These are phyloP conservation scores for Pseudogymnoascus sp. DNA, from an alignment of 2,329 filamentous ascomycete genomes.

Conservation along the genomic window DNA sequence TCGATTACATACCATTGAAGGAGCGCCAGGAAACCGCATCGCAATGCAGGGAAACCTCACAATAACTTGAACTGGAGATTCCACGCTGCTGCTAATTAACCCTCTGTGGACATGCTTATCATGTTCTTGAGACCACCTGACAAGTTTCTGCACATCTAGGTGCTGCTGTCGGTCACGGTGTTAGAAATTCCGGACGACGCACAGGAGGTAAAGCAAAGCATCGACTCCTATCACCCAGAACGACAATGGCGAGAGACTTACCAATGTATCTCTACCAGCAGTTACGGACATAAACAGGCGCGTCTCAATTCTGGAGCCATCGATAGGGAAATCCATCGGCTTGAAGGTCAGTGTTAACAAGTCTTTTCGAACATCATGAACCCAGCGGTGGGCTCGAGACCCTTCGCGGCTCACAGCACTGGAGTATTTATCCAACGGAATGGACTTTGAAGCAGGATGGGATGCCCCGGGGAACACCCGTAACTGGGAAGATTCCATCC, in stretches of 20 bases:
- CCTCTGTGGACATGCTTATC: constrained; percentile 10
- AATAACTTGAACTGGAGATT: constrained; percentile 28
- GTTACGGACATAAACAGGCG: constrained; percentile 31
- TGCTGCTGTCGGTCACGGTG: constrained; percentile 20
- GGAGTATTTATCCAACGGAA: constrained; percentile 28
- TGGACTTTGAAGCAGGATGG: constrained; percentile 15
- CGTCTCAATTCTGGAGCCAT: constrained; percentile 17
- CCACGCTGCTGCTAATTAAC: constrained; percentile 10
- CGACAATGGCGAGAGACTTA: constrained; percentile 24
- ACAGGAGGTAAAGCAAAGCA: background rate
- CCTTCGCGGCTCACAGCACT: constrained; percentile 20
- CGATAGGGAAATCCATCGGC: constrained; percentile 17
- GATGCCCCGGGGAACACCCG: background rate
- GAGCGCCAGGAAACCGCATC: constrained; percentile 28
- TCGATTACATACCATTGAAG: constrained; percentile 19
- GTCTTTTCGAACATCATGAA: constrained; percentile 22
- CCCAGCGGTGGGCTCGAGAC: constrained; percentile 23
- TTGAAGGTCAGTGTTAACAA: constrained; percentile 25
- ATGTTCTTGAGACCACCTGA: constrained; percentile 16
- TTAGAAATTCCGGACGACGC: background rate
- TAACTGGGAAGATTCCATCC: background rate
- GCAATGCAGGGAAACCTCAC: constrained; percentile 29
- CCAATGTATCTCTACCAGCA: constrained; percentile 35
- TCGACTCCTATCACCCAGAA: background rate
- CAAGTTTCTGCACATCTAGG: constrained; percentile 25